Evolutionary conservation across 225 moss, liverwort and hornwort species (phyloP).

Genomic region (Lunularia cruciata): DNA sequence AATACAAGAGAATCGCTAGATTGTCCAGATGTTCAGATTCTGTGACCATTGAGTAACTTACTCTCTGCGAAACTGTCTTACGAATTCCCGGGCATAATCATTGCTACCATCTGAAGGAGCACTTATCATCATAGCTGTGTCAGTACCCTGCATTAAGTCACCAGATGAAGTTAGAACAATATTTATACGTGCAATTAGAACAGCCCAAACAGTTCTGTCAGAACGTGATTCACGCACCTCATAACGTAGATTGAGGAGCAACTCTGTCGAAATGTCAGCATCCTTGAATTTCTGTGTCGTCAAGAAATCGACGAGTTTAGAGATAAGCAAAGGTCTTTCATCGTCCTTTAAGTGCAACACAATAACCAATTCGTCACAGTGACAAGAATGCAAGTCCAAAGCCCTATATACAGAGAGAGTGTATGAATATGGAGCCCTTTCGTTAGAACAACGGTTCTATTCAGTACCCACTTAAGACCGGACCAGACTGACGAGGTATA

Average conservation of each 20-base stretch:
- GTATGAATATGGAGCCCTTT: too few relatives aligned
- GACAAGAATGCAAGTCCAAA: too few relatives aligned
- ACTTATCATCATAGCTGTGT: conserved; percentile 94
- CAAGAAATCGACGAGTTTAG: background rate
- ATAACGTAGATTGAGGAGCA: conserved; percentile 89
- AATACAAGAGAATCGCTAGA: too few relatives aligned
- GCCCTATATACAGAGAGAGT: too few relatives aligned
- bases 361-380: too few relatives aligned
- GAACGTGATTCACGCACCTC: conserved; percentile 42
- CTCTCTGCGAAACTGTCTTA: conserved; percentile 95
- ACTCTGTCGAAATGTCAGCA: conserved; percentile 65
- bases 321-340: background rate
- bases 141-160: conserved; percentile 62
- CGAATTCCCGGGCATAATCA: conserved; percentile 76
- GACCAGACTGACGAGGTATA: too few relatives aligned
- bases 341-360: too few relatives aligned
- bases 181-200: too few relatives aligned
- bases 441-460: too few relatives aligned
- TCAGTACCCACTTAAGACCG: too few relatives aligned
- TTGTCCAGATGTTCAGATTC: background rate
- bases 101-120: conserved; percentile 54
- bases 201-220: background rate
- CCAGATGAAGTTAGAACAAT: background rate
- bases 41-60: conserved; percentile 36
- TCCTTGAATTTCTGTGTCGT: conserved; percentile 66